A percentile compares a stretch with the other conserved stretches of the same genome.
These are phyloP conservation scores for Ogataea glucozyma DNA, from an alignment of 805 yeast genomes.

Conservation along the genomic window DNA sequence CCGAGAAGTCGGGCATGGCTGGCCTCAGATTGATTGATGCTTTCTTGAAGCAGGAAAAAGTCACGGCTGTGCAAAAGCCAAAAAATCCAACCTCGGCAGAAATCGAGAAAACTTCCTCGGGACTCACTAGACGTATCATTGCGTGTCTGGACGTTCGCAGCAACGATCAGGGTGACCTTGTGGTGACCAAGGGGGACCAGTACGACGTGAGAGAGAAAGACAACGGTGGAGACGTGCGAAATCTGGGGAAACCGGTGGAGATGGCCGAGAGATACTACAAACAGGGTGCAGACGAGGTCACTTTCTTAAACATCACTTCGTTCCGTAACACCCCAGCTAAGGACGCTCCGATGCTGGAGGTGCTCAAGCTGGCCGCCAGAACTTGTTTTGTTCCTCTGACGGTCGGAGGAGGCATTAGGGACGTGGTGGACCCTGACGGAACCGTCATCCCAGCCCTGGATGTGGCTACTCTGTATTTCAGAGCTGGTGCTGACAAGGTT, in stretches of 20 bases:
- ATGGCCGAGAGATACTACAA: conserved; percentile 85
- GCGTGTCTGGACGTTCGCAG: conserved; percentile 98
- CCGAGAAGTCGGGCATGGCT: conserved; percentile 95
- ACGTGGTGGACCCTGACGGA: conserved; percentile 83
- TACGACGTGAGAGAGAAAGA: conserved; percentile 89
- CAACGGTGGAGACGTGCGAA: conserved; percentile 67
- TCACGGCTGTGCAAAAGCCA: conserved; percentile 27
- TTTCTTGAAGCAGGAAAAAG: conserved; percentile 56
- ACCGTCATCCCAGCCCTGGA: conserved; percentile 78
- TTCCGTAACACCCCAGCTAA: conserved; percentile 90
- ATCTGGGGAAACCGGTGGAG: conserved; percentile 94
- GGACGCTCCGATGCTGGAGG: conserved; percentile 96
- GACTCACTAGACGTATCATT: conserved; percentile 86
- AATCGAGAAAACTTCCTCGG: conserved; percentile 41
- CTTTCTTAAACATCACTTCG: conserved; percentile 92
- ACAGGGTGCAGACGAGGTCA: conserved; percentile 97
- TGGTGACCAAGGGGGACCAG: conserved; percentile 98
- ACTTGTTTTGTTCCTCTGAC: conserved; percentile 95
- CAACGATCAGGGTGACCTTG: conserved; percentile 92
- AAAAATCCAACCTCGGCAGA: background rate
- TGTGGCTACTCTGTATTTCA: conserved; percentile 88
- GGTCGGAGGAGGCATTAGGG: conserved; percentile 97
- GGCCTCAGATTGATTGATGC: conserved; percentile 77
- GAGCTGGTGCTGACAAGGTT: conserved; percentile 97
- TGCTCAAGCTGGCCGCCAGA: conserved; percentile 76